Base-by-base conservation (phyloP, 306 rosid species). In the Echinosophora koreensis region DNA sequence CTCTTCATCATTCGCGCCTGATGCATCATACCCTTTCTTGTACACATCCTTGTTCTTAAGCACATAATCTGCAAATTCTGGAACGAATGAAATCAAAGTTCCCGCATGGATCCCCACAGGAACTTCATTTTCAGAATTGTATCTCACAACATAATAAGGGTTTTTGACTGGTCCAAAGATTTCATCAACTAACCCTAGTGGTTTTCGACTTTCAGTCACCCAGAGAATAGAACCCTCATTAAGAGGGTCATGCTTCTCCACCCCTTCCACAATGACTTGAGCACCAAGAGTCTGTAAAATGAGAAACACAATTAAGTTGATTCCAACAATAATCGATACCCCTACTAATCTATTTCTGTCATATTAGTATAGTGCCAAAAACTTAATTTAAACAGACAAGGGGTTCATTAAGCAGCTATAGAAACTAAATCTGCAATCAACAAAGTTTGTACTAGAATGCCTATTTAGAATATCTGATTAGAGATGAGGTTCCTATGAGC, bases 1-100 rank as follows among this genome's bases (percentile, higher is more conserved):
- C 87, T 92, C 97, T 83, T 95, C 99, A 85, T 95, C 99, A 78
- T 90, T 74, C 4, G 68, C 84, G 44, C 97, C 97, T 57, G 99
- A 95, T 28, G 96, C 97, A 87, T 95, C 99, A 54, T 95, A 92
- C 14, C 99, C 99, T 83, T 90, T 95, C 87, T 57, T 85, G 88
- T 87, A 89, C 56, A 95, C 79, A 83, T 87, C 88, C 76, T 88
- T 88, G 82, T 82, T 83, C 70, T 85, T 86, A 80, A 95, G 97
- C 79, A 92, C 97, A 18, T 85, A 89, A 73, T 82, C 60, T 5
- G 90, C 97, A 83, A 87, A 95, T 82, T 95, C 97, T 18, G 86
- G 89, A 80, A 95, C 96, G 35, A 86, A 90, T 18, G 99, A 95
- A 80, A 89, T 64, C 51, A 12, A 71, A 73, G 89, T 80, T 68